phyloP scores from a whole-genome alignment of 148 eudicot genomes.

The Camellia granthamiana region DNA sequence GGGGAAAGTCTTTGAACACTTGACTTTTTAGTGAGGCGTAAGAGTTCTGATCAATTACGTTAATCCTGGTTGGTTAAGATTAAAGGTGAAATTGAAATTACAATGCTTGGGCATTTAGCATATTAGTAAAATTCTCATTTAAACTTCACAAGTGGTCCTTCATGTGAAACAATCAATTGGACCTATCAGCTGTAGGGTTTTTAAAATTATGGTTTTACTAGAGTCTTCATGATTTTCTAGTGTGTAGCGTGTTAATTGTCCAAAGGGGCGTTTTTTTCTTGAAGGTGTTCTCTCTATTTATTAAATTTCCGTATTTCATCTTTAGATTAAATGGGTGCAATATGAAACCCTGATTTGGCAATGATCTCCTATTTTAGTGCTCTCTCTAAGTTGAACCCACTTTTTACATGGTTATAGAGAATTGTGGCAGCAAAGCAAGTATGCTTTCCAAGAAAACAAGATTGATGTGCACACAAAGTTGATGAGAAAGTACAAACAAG shows the following conservation, averaged over 20 bases:
- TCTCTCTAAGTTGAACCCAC: slow-evolving; percentile 7
- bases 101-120: slow-evolving; percentile 4
- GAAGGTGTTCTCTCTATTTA: neutral
- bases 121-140: neutral
- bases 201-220: neutral
- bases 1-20: too few species aligned
- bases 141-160: neutral
- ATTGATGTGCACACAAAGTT: slow-evolving; percentile 60
- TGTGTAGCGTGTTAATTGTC: too few species aligned
- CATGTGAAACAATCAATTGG: neutral
- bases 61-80: neutral
- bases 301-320: neutral
- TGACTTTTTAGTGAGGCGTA: too few species aligned
- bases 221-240: neutral
- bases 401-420: slow-evolving; percentile 28
- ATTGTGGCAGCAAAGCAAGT: slow-evolving; percentile 49
- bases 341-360: neutral
- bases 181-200: neutral
- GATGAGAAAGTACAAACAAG: slow-evolving; percentile 59
- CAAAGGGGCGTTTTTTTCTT: too few species aligned
- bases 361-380: neutral
- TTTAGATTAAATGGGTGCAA: neutral
- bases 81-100: neutral
- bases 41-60: too few species aligned
- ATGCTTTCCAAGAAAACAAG: slow-evolving; percentile 39